phyloP scores from a whole-genome alignment of 129 eudicot genomes.

The Lactuca sativa region DNA sequence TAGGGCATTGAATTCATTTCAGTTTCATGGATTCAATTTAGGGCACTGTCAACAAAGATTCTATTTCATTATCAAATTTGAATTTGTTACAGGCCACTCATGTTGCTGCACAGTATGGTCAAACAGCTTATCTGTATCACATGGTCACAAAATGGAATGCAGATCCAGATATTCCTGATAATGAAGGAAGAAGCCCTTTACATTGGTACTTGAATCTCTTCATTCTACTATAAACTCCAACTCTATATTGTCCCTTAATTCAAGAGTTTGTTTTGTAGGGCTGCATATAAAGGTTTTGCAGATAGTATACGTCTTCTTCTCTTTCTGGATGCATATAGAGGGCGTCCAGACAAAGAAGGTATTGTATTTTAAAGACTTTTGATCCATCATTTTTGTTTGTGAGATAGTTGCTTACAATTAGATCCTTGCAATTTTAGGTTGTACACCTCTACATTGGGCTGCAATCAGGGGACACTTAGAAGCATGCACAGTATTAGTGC shows the following conservation, averaged over 20 bases:
- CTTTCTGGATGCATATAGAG: slow-evolving; percentile 89
- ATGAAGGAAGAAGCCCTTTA: slow-evolving; percentile 93
- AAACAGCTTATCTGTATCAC: slow-evolving; percentile 90
- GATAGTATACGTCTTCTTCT: slow-evolving; percentile 96
- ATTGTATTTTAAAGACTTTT: slow-evolving; percentile 4
- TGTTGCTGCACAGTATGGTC: slow-evolving; percentile 98
- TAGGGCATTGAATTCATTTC: slow-evolving; percentile 1
- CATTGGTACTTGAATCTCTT: slow-evolving; percentile 72
- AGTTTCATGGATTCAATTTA: not conserved
- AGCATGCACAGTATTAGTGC: slow-evolving; percentile 97
- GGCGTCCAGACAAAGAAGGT: slow-evolving; percentile 99
- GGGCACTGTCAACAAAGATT: no score
- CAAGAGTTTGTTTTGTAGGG: slow-evolving; percentile 52
- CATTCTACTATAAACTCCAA: not conserved
- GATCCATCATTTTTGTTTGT: slow-evolving; percentile 1
- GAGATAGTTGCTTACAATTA: slow-evolving; percentile 12
- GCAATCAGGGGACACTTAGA: slow-evolving; percentile 94
- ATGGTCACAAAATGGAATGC: slow-evolving; percentile 97
- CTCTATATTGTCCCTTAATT: slow-evolving; percentile 3
- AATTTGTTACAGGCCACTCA: slow-evolving; percentile 70
- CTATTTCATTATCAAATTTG: not conserved
- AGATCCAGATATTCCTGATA: slow-evolving; percentile 94
- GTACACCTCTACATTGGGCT: slow-evolving; percentile 99
- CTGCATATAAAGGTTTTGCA: slow-evolving; percentile 99
- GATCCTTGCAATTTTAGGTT: slow-evolving; percentile 51